These are phyloP conservation scores for Eucalyptus dawsonii DNA, from an alignment of 345 rosid species.

Conservation along the genomic window DNA sequence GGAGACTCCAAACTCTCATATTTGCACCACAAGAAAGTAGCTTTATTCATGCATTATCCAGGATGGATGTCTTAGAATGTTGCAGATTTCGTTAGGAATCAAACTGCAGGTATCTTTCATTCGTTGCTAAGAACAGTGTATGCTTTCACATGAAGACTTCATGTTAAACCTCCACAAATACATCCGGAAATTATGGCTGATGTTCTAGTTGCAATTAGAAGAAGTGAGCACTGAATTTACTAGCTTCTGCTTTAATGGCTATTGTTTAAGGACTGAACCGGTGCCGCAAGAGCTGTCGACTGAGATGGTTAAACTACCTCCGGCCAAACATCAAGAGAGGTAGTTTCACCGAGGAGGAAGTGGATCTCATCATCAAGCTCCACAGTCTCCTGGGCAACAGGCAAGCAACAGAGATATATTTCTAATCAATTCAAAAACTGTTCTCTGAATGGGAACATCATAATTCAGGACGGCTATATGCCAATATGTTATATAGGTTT, in stretches of 20 bases:
- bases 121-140: neutral
- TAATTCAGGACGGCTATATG: neutral
- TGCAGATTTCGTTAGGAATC: neutral
- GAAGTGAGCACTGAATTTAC: neutral
- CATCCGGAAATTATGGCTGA: neutral
- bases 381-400: constrained; percentile 27
- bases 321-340: constrained; percentile 36
- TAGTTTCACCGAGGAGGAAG: constrained; percentile 16
- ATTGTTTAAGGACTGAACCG: constrained; percentile 15
- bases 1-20: neutral
- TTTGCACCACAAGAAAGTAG: neutral
- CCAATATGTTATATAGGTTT: neutral
- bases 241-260: neutral
- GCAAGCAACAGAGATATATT: neutral
- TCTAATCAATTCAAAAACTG: neutral
- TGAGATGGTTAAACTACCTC: constrained; percentile 33
- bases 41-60: neutral
- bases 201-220: neutral
- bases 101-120: neutral
- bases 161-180: neutral
- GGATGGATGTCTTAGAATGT: neutral
- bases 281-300: constrained; percentile 32
- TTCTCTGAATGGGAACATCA: neutral
- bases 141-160: neutral
- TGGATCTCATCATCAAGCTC: constrained; percentile 24